phyloP scores from a whole-genome alignment of 345 rosid species.

The Mangifera indica region DNA sequence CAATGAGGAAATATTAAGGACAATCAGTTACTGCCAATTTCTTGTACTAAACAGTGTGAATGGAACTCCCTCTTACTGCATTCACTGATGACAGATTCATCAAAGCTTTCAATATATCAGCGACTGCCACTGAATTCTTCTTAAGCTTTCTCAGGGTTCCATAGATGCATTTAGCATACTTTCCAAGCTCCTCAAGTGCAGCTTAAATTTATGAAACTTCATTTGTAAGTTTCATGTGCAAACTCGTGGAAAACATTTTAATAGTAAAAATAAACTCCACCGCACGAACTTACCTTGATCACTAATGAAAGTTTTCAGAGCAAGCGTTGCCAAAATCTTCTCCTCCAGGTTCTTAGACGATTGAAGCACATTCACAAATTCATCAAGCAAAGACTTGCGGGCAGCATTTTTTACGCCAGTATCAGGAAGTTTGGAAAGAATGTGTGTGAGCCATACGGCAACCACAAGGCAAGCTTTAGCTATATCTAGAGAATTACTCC shows the following conservation, averaged over 20 bases:
- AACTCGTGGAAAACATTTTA: background rate
- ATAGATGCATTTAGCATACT: conserved; percentile 57
- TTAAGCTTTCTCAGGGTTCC: conserved; percentile 53
- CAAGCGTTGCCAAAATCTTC: conserved; percentile 59
- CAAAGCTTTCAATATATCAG: conserved; percentile 58
- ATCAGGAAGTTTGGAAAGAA: conserved; percentile 60
- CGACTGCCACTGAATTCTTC: conserved; percentile 40
- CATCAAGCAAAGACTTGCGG: conserved; percentile 48
- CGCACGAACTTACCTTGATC: conserved; percentile 42
- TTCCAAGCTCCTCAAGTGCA: conserved; percentile 51
- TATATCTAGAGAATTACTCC: conserved; percentile 55
- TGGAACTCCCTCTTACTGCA: conserved; percentile 44
- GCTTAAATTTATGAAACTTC: conserved; percentile 25
- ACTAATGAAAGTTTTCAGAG: conserved; percentile 51
- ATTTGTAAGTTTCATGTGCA: background rate
- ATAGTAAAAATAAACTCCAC: background rate
- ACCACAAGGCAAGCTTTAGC: conserved; percentile 55
- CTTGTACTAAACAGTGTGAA: background rate
- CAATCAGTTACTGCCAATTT: background rate
- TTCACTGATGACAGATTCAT: conserved; percentile 55
- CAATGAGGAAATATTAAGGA: background rate
- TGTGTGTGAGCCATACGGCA: conserved; percentile 56
- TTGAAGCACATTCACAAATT: conserved; percentile 58
- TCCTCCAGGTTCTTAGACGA: conserved; percentile 61
- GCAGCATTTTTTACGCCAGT: conserved; percentile 46